Conservation (phyloP, 441 rosid genomes). For the Adansonia rubrostipa region DNA sequence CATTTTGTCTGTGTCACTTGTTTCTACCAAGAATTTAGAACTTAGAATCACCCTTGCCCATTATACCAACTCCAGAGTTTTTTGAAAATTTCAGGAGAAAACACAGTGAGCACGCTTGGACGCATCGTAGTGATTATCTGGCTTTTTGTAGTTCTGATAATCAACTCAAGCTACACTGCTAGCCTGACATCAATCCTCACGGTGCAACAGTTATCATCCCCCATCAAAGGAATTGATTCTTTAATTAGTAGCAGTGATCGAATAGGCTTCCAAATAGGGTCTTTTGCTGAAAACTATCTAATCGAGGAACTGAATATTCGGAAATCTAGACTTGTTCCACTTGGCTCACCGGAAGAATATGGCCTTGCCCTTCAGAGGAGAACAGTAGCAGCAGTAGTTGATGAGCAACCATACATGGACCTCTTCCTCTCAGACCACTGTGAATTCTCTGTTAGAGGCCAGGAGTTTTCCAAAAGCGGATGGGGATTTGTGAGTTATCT, state of each 20-base stretch:
- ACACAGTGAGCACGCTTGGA: constrained; percentile 78
- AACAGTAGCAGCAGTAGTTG: constrained; percentile 82
- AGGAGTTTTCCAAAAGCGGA: constrained; percentile 79
- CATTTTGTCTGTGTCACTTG: not conserved
- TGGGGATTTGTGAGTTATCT: constrained; percentile 92
- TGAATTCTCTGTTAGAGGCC: constrained; percentile 73
- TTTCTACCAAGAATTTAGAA: constrained; percentile 11
- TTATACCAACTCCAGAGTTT: constrained; percentile 5
- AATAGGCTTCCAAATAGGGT: constrained; percentile 84
- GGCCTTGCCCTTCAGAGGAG: constrained; percentile 62
- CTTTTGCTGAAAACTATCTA: constrained; percentile 77
- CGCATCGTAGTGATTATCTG: constrained; percentile 82
- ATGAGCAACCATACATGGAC: constrained; percentile 75
- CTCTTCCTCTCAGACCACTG: constrained; percentile 79
- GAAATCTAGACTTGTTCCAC: constrained; percentile 75
- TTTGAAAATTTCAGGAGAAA: constrained; percentile 64
- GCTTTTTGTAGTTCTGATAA: constrained; percentile 88
- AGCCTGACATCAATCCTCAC: constrained; percentile 95
- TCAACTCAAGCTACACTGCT: constrained; percentile 98
- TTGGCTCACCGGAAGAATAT: constrained; percentile 81
- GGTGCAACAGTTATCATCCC: constrained; percentile 83
- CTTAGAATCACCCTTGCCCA: constrained; percentile 15
- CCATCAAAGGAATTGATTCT: constrained; percentile 81
- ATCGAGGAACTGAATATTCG: constrained; percentile 65
- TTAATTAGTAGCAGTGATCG: constrained; percentile 56